Conservation (phyloP, 2,329 filamentous ascomycete genomes). For the Parafenestella ontariensis region DNA sequence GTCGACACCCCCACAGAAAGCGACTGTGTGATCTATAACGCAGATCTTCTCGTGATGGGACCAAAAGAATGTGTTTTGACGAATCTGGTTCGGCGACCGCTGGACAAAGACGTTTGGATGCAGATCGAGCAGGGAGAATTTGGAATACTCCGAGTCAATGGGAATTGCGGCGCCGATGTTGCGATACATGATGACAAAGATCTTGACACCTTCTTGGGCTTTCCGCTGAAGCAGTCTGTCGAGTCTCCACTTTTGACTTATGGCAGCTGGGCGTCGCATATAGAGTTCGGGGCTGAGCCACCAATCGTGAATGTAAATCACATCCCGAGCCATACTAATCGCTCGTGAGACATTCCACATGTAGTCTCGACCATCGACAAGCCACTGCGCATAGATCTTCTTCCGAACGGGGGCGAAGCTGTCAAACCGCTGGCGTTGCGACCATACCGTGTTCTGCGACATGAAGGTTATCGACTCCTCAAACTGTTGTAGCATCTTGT, state of each 20-base stretch:
- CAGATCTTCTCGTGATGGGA: constrained; percentile 99
- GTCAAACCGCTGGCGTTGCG: constrained; percentile 81
- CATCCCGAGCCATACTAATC: constrained; percentile 95
- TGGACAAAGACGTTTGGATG: constrained; percentile 97
- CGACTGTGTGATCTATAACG: constrained; percentile 93
- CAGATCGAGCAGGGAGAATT: constrained; percentile 91
- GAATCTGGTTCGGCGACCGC: constrained; percentile 94
- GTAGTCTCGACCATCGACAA: constrained; percentile 95
- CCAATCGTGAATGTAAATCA: constrained; percentile 99
- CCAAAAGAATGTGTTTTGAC: constrained; percentile 99
- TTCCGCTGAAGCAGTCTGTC: constrained; percentile 93
- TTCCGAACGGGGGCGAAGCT: constrained; percentile 91
- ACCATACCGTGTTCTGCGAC: constrained; percentile 83
- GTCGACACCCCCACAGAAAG: constrained; percentile 94
- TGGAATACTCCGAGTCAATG: constrained; percentile 98
- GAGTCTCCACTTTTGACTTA: constrained; percentile 97
- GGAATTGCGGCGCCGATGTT: constrained; percentile 97
- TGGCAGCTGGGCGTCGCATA: constrained; percentile 89
- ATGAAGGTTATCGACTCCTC: constrained; percentile 91
- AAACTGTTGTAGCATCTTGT: constrained; percentile 88
- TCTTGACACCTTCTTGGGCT: constrained; percentile 92
- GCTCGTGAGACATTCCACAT: constrained; percentile 99
- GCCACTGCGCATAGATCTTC: constrained; percentile 90
- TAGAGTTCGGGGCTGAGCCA: constrained; percentile 98
- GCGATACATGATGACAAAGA: constrained; percentile 96